These are phyloP conservation scores for Cladophialophora carrionii DNA, from an alignment of 2,329 filamentous ascomycete species.

Conservation along the genomic window DNA sequence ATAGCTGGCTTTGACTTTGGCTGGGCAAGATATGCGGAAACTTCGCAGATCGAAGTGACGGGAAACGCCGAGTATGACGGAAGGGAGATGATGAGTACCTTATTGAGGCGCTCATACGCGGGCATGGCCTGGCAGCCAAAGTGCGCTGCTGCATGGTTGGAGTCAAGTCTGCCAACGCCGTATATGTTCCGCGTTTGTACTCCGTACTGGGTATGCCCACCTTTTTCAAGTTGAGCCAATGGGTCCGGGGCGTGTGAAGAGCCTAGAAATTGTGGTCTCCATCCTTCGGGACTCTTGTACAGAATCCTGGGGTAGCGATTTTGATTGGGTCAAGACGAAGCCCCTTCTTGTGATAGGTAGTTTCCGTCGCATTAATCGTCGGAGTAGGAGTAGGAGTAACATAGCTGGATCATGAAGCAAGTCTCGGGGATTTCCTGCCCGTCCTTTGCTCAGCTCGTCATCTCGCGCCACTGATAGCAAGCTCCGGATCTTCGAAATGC, in stretches of 20 bases:
- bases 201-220: background rate
- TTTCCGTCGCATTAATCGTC: background rate
- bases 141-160: background rate
- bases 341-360: background rate
- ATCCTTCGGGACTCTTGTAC: background rate
- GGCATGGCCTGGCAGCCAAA: background rate
- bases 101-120: background rate
- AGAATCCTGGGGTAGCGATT: background rate
- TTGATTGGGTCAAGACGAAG: background rate
- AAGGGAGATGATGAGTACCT: background rate
- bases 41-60: background rate
- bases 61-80: background rate
- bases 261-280: background rate
- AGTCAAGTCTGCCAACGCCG: no score
- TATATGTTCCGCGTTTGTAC: background rate
- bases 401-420: background rate
- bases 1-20: background rate
- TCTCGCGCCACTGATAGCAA: background rate
- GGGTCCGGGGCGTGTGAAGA: background rate
- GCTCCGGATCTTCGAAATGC: background rate
- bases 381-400: background rate
- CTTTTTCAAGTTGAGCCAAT: background rate
- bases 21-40: background rate
- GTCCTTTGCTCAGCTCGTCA: background rate
- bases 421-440: background rate